A percentile compares a stretch with the other conserved stretches of the same genome.
Evolutionary conservation across 2,329 filamentous ascomycete genomes (phyloP).

Genomic region (Cordyceps javanica): DNA sequence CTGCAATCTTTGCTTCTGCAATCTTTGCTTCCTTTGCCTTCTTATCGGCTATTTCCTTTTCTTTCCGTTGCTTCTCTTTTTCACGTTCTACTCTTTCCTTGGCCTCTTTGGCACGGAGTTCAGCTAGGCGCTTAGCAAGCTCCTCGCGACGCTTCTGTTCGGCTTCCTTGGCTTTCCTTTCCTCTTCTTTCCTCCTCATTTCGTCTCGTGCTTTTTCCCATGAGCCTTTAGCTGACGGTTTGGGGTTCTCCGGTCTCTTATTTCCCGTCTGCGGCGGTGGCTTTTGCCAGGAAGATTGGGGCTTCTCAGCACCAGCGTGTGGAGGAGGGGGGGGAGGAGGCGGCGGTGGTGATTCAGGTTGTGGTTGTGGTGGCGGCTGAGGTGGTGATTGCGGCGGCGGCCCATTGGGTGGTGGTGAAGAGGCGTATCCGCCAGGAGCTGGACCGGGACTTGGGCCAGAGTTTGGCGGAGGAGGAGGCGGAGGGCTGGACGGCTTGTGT

Average conservation of each 20-base stretch:
- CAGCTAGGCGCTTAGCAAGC: slow-evolving; percentile 44
- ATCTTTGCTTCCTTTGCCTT: slow-evolving; percentile 23
- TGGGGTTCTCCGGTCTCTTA: slow-evolving; percentile 23
- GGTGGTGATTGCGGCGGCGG: slow-evolving; percentile 23
- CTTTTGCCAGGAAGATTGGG: slow-evolving; percentile 12
- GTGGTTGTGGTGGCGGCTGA: slow-evolving; percentile 26
- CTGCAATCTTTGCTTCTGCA: slow-evolving; percentile 1
- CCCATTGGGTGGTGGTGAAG: slow-evolving; percentile 13
- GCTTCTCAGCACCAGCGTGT: slow-evolving; percentile 9
- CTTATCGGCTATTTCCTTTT: slow-evolving; percentile 33
- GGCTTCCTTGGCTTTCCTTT: slow-evolving; percentile 54
- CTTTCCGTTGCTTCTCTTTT: slow-evolving; percentile 33
- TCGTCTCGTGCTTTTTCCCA: slow-evolving; percentile 69
- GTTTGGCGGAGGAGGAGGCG: slow-evolving; percentile 23
- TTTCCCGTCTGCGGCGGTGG: slow-evolving; percentile 11
- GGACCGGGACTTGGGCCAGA: slow-evolving; percentile 24
- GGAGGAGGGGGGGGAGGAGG: slow-evolving; percentile 21
- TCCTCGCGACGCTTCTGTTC: slow-evolving; percentile 56
- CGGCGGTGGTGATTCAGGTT: slow-evolving; percentile 26
- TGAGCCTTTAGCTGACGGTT: slow-evolving; percentile 37
- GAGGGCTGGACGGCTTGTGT: not conserved
- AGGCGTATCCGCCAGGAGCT: not conserved
- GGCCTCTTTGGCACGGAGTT: slow-evolving; percentile 51
- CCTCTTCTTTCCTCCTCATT: slow-evolving; percentile 56
- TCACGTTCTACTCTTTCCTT: slow-evolving; percentile 39